Evolutionary conservation across 192 early-diverging fungal species (phyloP), one percentile per base, ranked within the genome.

Genomic region (Coemansia sp.): DNA sequence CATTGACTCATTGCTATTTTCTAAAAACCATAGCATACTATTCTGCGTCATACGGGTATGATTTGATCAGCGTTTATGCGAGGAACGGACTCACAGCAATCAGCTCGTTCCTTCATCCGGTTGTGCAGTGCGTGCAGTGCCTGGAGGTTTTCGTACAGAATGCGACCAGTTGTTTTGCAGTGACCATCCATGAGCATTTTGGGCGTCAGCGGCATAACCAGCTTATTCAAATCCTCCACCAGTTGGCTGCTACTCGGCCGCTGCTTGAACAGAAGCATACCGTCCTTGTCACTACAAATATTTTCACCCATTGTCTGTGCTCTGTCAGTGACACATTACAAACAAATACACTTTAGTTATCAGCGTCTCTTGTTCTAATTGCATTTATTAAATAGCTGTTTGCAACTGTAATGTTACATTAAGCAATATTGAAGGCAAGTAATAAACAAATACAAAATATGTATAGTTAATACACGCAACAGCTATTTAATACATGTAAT

Each of bases 271-370:
- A 70, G 66, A 25, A 76, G 53, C 49, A 76, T 73, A 27, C 74
- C 79, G 38, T 76, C 74, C 64, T 73, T 65, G 64, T 82, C 74
- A 54, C 79, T 82, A 39, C 79, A 82, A 15, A 76, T 71, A 60
- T 76, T 76, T 59, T 82, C 79, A 58, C 79, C 72, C 55, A 76
- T 82, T 70, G 25, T 76, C 76, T 5, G 74, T 76, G 64, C 65
- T 82, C 67, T 12, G 21, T 21, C 73, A 69, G 59, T 76, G 73
- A 37, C 79, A 82, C 45, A 75, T 82, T 22, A 76, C 57, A 53
- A 73, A 73, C 1, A 76, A 70, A 72, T 76, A 82, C 47, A 82
- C 54, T 29, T 6, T 1, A 29, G 27, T 29, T 29, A 29, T 5
- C 2, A 29, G 0, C 4, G 21, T 21, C 21, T 21, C 21, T 21